Percentiles rank a stretch among this genome's conserved stretches.
phyloP scores from a whole-genome alignment of 2,329 filamentous ascomycete genomes.

The Epichloe uncinata region DNA sequence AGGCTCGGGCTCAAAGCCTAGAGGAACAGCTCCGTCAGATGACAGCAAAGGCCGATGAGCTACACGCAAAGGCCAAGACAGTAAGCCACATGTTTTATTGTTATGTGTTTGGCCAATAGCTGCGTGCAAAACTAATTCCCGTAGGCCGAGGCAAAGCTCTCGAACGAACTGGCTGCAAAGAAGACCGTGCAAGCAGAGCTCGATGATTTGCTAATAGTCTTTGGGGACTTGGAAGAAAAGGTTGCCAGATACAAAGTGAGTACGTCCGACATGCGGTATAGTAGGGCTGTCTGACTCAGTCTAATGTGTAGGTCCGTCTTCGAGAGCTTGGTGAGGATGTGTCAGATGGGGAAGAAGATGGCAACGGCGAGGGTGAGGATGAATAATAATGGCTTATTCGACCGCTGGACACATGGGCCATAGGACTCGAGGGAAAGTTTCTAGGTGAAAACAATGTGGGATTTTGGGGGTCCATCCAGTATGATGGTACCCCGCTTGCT shows the following conservation, averaged over 20 bases:
- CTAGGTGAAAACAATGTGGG: no score
- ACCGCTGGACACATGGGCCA: no score
- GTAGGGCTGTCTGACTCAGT: background rate
- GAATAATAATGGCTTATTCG: conserved; percentile 12
- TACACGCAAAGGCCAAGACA: conserved; percentile 12
- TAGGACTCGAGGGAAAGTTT: no score
- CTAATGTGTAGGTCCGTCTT: conserved; percentile 36
- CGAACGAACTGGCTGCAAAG: conserved; percentile 45
- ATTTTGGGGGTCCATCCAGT: no score
- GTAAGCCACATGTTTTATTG: conserved; percentile 9
- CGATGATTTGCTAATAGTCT: conserved; percentile 70
- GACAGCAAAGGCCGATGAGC: conserved; percentile 9
- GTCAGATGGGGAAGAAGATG: conserved; percentile 44
- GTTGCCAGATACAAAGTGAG: conserved; percentile 59
- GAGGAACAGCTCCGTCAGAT: conserved; percentile 15
- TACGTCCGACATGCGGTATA: background rate
- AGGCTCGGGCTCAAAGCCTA: conserved; percentile 13
- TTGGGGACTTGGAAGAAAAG: conserved; percentile 70
- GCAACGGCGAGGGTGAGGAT: conserved; percentile 39
- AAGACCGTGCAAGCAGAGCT: conserved; percentile 56
- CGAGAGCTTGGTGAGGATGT: conserved; percentile 55
- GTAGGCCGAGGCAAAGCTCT: conserved; percentile 19
- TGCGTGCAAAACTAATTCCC: background rate
- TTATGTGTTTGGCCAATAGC: background rate
- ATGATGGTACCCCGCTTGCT: no score